These are phyloP conservation scores for Fraxinus angustifolia DNA, from an alignment of 305 asterid genomes.

Conservation along the genomic window DNA sequence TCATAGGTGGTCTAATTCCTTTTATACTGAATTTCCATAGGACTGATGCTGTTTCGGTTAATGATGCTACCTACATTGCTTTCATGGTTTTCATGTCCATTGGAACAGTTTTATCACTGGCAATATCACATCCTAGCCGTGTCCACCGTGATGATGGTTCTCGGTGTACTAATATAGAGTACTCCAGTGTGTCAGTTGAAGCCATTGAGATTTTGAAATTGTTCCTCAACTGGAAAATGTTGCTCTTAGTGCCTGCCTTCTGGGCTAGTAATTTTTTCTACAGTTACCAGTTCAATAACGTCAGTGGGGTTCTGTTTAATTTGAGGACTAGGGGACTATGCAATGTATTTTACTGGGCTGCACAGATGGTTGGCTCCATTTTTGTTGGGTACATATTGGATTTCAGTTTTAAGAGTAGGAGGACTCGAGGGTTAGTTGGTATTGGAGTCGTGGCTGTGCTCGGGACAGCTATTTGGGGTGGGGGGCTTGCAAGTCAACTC, in stretches of 20 bases:
- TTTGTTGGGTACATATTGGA: conserved; percentile 74
- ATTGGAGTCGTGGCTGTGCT: conserved; percentile 52
- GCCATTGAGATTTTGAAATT: conserved; percentile 46
- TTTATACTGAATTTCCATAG: conserved; percentile 53
- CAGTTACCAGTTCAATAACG: conserved; percentile 83
- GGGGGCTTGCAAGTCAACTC: conserved; percentile 77
- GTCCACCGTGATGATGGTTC: conserved; percentile 76
- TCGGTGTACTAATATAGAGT: conserved; percentile 60
- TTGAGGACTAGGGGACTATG: conserved; percentile 75
- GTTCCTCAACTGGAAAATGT: conserved; percentile 76
- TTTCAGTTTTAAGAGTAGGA: conserved; percentile 73
- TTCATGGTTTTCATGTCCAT: conserved; percentile 77
- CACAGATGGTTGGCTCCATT: conserved; percentile 87
- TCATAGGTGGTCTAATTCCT: conserved; percentile 82
- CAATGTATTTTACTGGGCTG: conserved; percentile 91
- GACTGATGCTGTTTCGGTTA: conserved; percentile 56
- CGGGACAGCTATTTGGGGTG: conserved; percentile 81
- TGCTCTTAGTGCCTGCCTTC: conserved; percentile 74
- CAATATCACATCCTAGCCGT: conserved; percentile 64
- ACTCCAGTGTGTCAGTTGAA: conserved; percentile 58
- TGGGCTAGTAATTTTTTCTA: conserved; percentile 89
- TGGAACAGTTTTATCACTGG: conserved; percentile 54
- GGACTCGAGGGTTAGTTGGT: conserved; percentile 68
- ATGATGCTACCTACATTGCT: conserved; percentile 84
- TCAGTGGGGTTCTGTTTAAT: conserved; percentile 67